phyloP scores from a whole-genome alignment of 2,329 filamentous ascomycete species.

The Ophiostoma montium region DNA sequence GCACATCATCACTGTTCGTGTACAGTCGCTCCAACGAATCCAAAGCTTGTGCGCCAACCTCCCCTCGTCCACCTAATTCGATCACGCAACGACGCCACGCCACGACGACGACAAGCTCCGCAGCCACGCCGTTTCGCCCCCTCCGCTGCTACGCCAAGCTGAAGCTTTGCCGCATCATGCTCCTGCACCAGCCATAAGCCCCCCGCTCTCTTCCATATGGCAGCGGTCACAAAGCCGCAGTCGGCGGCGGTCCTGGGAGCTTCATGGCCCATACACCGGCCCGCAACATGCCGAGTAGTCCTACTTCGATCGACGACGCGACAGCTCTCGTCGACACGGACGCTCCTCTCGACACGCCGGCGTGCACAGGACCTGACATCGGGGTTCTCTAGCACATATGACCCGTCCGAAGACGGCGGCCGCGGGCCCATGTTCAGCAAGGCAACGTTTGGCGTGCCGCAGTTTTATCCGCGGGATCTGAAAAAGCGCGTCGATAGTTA shows the following conservation, averaged over 20 bases:
- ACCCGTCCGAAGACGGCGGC: conserved; percentile 36
- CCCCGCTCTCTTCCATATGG: conserved; percentile 4
- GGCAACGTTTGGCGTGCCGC: conserved; percentile 42
- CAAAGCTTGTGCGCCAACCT: no score
- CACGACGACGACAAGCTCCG: background rate
- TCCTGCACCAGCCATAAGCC: background rate
- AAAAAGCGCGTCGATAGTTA: conserved; percentile 92
- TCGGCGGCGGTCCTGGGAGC: conserved; percentile 6
- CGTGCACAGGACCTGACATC: conserved; percentile 38
- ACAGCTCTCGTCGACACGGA: conserved; percentile 19
- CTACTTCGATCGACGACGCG: background rate
- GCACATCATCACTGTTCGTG: background rate
- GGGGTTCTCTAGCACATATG: conserved; percentile 45
- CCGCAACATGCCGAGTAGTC: background rate
- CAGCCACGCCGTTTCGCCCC: background rate
- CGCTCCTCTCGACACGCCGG: conserved; percentile 20
- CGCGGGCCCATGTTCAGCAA: conserved; percentile 48
- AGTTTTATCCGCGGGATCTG: conserved; percentile 53
- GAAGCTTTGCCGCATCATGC: background rate
- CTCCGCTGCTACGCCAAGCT: background rate
- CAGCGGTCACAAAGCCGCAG: conserved; percentile 9
- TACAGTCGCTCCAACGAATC: background rate
- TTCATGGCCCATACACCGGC: background rate
- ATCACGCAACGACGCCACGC: background rate
- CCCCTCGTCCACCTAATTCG: no score